These are phyloP conservation scores for Verticillium nubilum DNA, from an alignment of 2,329 filamentous ascomycete genomes.

Conservation along the genomic window DNA sequence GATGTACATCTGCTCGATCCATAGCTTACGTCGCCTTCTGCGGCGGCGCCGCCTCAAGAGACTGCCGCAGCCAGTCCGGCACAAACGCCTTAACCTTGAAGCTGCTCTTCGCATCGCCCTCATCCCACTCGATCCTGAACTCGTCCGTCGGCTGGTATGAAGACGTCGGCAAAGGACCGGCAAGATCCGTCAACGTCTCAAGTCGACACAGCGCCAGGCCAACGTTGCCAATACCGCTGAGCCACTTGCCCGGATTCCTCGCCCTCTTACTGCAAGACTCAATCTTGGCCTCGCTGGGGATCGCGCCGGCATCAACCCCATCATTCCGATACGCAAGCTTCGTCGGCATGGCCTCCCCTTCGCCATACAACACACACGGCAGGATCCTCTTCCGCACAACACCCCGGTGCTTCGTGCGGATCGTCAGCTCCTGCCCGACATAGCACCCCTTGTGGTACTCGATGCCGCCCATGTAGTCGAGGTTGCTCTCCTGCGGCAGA, in stretches of 20 bases:
- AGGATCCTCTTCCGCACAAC: constrained; percentile 88
- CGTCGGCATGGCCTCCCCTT: constrained; percentile 28
- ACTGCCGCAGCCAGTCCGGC: constrained; percentile 63
- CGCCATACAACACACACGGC: constrained; percentile 67
- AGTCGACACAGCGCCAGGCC: constrained; percentile 82
- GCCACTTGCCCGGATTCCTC: constrained; percentile 75
- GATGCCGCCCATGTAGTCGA: constrained; percentile 80
- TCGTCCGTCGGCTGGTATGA: constrained; percentile 47
- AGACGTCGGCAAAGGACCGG: constrained; percentile 64
- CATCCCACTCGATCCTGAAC: constrained; percentile 12
- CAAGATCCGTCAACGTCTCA: constrained; percentile 83
- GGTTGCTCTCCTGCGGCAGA: constrained; percentile 82
- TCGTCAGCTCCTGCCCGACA: constrained; percentile 92
- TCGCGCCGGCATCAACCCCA: constrained; percentile 17
- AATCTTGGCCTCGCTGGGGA: constrained; percentile 43
- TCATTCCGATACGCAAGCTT: constrained; percentile 41
- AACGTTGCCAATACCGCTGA: constrained; percentile 75
- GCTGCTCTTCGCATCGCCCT: constrained; percentile 20
- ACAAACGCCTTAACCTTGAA: constrained; percentile 74
- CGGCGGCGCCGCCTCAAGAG: constrained; percentile 23
- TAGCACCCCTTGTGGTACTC: constrained; percentile 97
- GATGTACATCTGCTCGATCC: not conserved
- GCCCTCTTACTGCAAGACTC: constrained; percentile 49
- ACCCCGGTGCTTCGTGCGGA: constrained; percentile 89
- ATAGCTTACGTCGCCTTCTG: not conserved